A percentile compares a stretch with the other conserved stretches of the same genome.
Evolutionary conservation across 2,329 filamentous ascomycete genomes (phyloP).

Genomic region (Cryoendolithus antarcticus): DNA sequence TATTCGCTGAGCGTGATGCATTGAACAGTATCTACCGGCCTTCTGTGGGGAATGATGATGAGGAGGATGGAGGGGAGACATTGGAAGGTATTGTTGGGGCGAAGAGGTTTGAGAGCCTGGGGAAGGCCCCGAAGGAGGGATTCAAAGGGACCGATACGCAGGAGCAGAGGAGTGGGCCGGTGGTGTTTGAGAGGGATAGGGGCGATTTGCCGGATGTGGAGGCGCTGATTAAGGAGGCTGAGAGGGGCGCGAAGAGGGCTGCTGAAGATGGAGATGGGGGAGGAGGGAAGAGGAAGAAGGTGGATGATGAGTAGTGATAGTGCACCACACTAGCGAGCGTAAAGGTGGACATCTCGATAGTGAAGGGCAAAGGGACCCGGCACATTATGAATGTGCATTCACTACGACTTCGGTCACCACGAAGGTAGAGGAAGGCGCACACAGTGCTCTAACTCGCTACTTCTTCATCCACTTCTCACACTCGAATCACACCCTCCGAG

Average conservation of each 20-base stretch:
- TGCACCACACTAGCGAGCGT: too few relatives aligned
- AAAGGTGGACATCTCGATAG: too few relatives aligned
- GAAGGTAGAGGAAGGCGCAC: too few relatives aligned
- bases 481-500: too few relatives aligned
- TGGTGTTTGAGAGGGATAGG: conserved; percentile 87
- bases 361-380: too few relatives aligned
- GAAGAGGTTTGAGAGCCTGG: conserved; percentile 78
- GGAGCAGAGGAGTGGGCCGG: conserved; percentile 78
- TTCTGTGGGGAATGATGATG: conserved; percentile 56
- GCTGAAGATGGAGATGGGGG: conserved; percentile 52
- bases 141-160: conserved; percentile 79
- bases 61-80: conserved; percentile 65
- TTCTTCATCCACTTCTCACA: too few relatives aligned
- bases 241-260: conserved; percentile 54
- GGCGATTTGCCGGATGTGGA: conserved; percentile 61
- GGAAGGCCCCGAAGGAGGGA: conserved; percentile 60
- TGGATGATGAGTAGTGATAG: conserved; percentile 51
- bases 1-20: conserved; percentile 91
- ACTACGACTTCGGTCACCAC: too few relatives aligned
- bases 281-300: conserved; percentile 58
- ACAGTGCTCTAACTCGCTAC: too few relatives aligned
- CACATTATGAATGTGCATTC: too few relatives aligned
- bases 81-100: conserved; percentile 81
- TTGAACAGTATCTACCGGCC: conserved; percentile 91
- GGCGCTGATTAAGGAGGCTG: conserved; percentile 75